Evolutionary conservation across 345 rosid species (phyloP), one percentile per base, ranked within the genome.

Genomic region (Gossypium turneri): DNA sequence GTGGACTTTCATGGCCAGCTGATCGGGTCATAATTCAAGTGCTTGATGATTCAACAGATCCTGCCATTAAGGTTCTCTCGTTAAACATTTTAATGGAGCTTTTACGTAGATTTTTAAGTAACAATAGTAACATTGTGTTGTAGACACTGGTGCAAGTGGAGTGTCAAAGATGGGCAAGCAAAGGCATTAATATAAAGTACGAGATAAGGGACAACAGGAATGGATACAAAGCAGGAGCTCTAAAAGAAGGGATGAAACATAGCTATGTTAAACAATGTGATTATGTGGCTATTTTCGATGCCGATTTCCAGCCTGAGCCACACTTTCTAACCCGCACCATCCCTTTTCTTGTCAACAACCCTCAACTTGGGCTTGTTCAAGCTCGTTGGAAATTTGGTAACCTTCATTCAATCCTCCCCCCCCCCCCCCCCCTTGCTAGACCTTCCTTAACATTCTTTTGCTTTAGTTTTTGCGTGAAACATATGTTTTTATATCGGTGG

Each of bases 301-400:
- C 98, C 0, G 98, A 94, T 80, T 94, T 68, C 53, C 70, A 67
- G 55, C 70, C 70, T 2, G 70, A 67, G n/a, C 70, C 70, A 20
- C 53, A 67, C 70, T 67, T 67, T 29, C 34, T 67, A 3, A 12
- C 27, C 34, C 70, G 55, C 4, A 45, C 53, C 70, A 67, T 67
- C 53, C 70, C 70, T 6, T 67, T 67, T 67, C 70, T 67, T 47
- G 38, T 67, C 55, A 67, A 66, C 41, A 94, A 92, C 85, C 85
- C 92, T 0, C 82, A 92, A 58, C 71, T 94, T 27, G 97, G 81
- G 73, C 90, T 94, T 58, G 97, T 92, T 38, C 97, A 94, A 71
- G 87, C 98, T 25, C 97, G 98, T 1, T 94, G 98, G 98, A 89
- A 85, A 84, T 94, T 90, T 52, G 97, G 98, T 94, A 85, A 34